Evolutionary conservation across 2,329 filamentous ascomycete species (phyloP), one percentile per base, ranked within the genome.

Genomic region (Lecanosticta acicola): DNA sequence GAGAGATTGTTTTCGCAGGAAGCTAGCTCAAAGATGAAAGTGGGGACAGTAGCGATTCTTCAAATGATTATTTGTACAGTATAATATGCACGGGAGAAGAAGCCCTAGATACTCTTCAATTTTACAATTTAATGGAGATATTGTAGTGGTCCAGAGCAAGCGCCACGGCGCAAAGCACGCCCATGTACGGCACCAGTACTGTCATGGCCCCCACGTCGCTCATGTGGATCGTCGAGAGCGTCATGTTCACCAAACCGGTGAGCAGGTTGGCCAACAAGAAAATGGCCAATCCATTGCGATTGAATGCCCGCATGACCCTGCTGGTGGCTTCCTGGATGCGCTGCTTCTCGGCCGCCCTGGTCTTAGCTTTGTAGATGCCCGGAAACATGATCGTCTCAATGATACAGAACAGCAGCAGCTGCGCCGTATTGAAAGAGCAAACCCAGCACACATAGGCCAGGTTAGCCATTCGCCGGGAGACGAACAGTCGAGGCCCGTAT

Each of bases 361-460:
- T 68, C 1, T 68, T 67, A 1, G 79, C 77, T 51, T 76, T 80
- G 66, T 88, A 80, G 4, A 84, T 77, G 1, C 75, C 71, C 0
- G 87, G 86, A 66, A 95, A 94, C 66, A 90, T 82, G 2, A 86
- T 19, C 2, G 78, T 82, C 65, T 98, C 91, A 18, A 93, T 76
- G 11, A 83, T 64, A 59, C 83, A 89, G 66, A 91, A 95, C 1
- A 84, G 75, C 5, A 87, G 72, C 8, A 98, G 73, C 64, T 95
- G 88, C n/a, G 77, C 74, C 50, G 80, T 83, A 71, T 97, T 98
- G 73, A 93, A 96, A 2, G 87, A 84, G n/a, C 83, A 78, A 5
- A 94, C 84, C 89, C 91, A 97, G 36, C 95, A 73, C 35, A 97
- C 78, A 64, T 98, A 98, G 0, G 93, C 89, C 51, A 96, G 75